Percentiles rank a stretch among this genome's conserved stretches.
phyloP scores from a whole-genome alignment of 2,329 filamentous ascomycete species.

The Penicillium aurantiogriseum region DNA sequence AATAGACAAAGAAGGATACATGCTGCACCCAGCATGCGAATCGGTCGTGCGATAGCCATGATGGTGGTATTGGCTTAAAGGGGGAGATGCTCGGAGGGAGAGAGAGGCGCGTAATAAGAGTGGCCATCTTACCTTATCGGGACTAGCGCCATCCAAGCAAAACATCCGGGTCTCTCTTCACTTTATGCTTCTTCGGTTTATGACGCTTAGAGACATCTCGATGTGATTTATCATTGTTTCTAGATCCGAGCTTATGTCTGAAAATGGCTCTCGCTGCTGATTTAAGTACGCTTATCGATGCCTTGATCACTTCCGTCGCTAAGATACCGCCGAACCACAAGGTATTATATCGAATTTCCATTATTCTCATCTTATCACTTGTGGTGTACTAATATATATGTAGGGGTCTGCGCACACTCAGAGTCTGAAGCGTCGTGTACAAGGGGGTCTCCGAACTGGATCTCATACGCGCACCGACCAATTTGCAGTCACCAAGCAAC shows the following conservation, averaged over 20 bases:
- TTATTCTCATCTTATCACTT: background rate
- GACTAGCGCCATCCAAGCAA: conserved; percentile 25
- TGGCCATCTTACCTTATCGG: conserved; percentile 26
- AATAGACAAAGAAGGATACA: conserved; percentile 74
- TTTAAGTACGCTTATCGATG: conserved; percentile 64
- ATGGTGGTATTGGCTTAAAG: conserved; percentile 28
- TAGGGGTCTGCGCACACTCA: conserved; percentile 33
- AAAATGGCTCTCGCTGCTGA: conserved; percentile 69
- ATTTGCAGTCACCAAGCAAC: conserved; percentile 65
- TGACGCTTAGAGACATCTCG: background rate
- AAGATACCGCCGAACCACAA: conserved; percentile 48
- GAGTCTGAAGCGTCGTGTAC: conserved; percentile 31
- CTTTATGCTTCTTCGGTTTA: background rate
- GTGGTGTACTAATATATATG: conserved; percentile 7
- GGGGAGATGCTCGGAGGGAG: conserved; percentile 14
- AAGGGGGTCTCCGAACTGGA: conserved; percentile 37
- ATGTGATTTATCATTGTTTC: background rate
- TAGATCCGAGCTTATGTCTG: background rate
- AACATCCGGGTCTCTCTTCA: conserved; percentile 10
- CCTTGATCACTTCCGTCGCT: conserved; percentile 66
- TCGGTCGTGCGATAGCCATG: conserved; percentile 84
- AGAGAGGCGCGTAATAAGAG: conserved; percentile 13
- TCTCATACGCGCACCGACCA: conserved; percentile 68
- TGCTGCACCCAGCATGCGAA: conserved; percentile 72
- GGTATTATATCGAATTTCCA: conserved; percentile 39